Percentiles rank a stretch among this genome's conserved stretches.
Evolutionary conservation across 306 rosid genomes (phyloP).

Genomic region (Glycyrrhiza uralensis): DNA sequence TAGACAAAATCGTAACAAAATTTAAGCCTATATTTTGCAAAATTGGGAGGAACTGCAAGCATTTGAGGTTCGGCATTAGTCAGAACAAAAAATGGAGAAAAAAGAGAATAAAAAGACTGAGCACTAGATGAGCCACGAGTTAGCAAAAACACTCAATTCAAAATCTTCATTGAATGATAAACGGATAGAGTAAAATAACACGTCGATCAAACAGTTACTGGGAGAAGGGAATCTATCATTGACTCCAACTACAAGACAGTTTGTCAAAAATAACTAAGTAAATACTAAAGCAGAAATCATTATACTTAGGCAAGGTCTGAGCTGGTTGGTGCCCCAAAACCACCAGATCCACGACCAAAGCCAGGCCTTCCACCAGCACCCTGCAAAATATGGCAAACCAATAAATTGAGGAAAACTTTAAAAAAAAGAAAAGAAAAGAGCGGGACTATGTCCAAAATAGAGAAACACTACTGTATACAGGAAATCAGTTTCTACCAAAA

Average conservation of each 20-base stretch:
- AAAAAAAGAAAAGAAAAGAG: background rate
- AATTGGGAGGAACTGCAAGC: background rate
- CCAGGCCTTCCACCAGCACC: constrained; percentile 68
- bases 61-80: background rate
- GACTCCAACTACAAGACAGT: constrained; percentile 4
- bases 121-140: background rate
- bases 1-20: too few species aligned
- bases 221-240: background rate
- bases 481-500: background rate
- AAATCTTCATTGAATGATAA: constrained; percentile 15
- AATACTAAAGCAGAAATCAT: background rate
- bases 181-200: background rate
- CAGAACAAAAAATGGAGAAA: background rate
- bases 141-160: constrained; percentile 10
- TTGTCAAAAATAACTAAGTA: background rate
- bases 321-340: constrained; percentile 48
- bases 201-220: constrained; percentile 17
- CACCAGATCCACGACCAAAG: constrained; percentile 74
- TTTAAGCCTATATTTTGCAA: background rate
- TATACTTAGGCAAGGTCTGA: constrained; percentile 41
- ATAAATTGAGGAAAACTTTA: background rate
- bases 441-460: background rate
- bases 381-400: constrained; percentile 32
- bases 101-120: background rate
- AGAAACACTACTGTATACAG: background rate